phyloP scores from a whole-genome alignment of 2,329 filamentous ascomycete genomes.

The Cytospora piceae region DNA sequence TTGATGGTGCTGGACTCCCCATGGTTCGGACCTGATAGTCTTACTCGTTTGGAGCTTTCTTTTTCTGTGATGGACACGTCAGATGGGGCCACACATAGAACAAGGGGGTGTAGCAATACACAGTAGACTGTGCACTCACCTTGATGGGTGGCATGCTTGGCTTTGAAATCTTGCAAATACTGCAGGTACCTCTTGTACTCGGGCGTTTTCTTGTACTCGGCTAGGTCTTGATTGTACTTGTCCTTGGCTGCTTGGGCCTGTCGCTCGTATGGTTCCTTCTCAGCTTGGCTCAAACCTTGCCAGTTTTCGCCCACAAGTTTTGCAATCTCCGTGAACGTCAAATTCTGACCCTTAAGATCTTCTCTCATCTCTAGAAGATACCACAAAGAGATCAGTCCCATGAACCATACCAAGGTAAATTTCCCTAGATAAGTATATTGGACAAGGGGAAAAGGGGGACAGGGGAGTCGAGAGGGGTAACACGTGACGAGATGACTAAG shows the following conservation, averaged over 20 bases:
- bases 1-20: constrained; percentile 46
- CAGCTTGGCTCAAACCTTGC: constrained; percentile 69
- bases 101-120: not conserved
- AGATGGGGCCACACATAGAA: constrained; percentile 8
- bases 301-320: constrained; percentile 82
- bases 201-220: constrained; percentile 76
- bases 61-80: constrained; percentile 42
- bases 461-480: not conserved
- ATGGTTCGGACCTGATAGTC: constrained; percentile 46
- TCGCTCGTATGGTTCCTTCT: constrained; percentile 74
- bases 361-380: constrained; percentile 69
- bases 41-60: constrained; percentile 55
- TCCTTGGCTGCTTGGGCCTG: constrained; percentile 76
- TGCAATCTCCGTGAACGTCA: constrained; percentile 83
- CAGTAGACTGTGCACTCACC: constrained; percentile 45
- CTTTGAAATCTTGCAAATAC: constrained; percentile 79
- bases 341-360: constrained; percentile 72
- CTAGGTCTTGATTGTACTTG: constrained; percentile 72
- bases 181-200: constrained; percentile 70
- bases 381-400: not conserved
- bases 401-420: not conserved
- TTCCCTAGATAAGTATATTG: not conserved
- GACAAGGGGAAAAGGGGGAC: not conserved
- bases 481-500: constrained; percentile 20
- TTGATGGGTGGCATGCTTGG: constrained; percentile 66